A percentile compares a stretch with the other conserved stretches of the same genome.
Conservation (phyloP, 23 red algal genomes). For the Gracilariopsis chorda region DNA sequence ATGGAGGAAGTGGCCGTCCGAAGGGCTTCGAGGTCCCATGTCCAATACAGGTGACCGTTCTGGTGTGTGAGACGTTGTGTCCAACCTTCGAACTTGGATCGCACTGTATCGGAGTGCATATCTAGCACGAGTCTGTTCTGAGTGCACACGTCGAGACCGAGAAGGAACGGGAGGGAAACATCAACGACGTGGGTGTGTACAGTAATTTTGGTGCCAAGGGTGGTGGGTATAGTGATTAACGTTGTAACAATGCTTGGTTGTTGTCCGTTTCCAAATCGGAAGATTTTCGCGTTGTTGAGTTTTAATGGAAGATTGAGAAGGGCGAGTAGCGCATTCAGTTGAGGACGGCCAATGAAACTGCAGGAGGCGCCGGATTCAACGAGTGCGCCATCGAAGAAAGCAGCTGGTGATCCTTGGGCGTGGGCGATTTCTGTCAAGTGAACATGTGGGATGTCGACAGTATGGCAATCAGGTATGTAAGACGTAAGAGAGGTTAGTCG, state of each 20-base stretch:
- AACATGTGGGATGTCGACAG: neutral
- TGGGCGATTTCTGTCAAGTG: neutral
- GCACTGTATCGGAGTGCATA: neutral
- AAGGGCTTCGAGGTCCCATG: neutral
- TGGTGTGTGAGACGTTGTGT: neutral
- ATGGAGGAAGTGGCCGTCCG: neutral
- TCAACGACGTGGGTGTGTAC: neutral
- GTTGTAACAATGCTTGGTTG: neutral
- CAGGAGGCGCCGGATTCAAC: neutral
- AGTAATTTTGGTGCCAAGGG: neutral
- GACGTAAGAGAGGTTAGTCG: neutral
- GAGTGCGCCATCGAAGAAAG: neutral
- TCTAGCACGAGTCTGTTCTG: neutral
- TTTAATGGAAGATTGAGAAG: neutral
- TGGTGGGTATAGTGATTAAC: neutral
- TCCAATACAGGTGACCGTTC: neutral
- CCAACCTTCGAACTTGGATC: neutral
- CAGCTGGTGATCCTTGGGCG: neutral
- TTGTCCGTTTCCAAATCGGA: constrained; percentile 14
- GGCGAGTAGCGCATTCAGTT: neutral
- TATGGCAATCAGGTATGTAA: neutral
- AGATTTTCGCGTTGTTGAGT: neutral
- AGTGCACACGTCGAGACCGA: constrained; percentile 16
- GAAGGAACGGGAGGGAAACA: neutral
- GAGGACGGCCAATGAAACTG: neutral